Base-by-base conservation (phyloP, 1,284 basidiomycete genomes). In the Rhodotorula sp. region DNA sequence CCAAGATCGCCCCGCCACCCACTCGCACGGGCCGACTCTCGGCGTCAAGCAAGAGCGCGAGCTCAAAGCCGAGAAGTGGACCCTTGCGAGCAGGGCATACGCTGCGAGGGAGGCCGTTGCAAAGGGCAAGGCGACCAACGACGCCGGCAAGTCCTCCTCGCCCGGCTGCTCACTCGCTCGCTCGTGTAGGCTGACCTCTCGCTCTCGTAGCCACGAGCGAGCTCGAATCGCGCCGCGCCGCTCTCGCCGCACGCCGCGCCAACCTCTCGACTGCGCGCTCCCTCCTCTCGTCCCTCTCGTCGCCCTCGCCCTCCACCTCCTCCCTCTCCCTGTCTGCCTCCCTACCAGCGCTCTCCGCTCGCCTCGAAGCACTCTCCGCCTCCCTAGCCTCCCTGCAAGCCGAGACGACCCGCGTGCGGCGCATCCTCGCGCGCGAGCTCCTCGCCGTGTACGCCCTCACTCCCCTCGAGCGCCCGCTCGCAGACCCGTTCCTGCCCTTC, bases 61-160 rank as follows among this genome's bases (percentile, higher is more conserved):
- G 15, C 57, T 71, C 44, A 76, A 76, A 41, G 74, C 74, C 10
- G 59, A 71, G 2, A 69, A 73, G 53, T 76, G 69, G 69, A 48
- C 63, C 3, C 54, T 71, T 9, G 72, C 68, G 22, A 65, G 63
- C 25, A 57, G 61, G 39, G 55, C 63, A 13, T 55, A 66, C 19
- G 67, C 69, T 3, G 37, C 72, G 4, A 51, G 69, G 25, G 53
- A 70, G 15, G 69, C 63, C 0, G 66, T 50, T 13, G 63, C 61
- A 3, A 58, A 62, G 39, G 59, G 46, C 22, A 61, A 61, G 44
- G 50, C 41, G 8, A 48, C 37, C 13, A 48, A 65, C 19, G 48
- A 63, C 0, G 55, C n/a, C 13, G 48, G 74, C 68, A 34, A 41
- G 67, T 55, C 29, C 13, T 9, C 22, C 34, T 36, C 27, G 10